phyloP scores from a whole-genome alignment of 2,329 filamentous ascomycete species.

The Chaetothyriales sp. region DNA sequence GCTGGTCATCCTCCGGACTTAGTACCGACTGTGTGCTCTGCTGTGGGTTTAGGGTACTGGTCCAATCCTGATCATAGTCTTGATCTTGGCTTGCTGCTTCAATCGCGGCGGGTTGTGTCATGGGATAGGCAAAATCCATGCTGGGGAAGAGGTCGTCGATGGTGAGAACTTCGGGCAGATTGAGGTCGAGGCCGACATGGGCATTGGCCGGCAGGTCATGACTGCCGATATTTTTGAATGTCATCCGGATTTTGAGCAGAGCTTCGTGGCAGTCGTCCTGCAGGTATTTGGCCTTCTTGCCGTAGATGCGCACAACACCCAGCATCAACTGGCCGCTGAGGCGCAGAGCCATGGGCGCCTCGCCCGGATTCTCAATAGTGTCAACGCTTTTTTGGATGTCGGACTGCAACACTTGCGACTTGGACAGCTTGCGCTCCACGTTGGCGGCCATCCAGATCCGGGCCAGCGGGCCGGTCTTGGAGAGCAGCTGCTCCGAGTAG shows the following conservation, averaged over 20 bases:
- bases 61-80: slow-evolving; percentile 36
- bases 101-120: slow-evolving; percentile 51
- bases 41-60: slow-evolving; percentile 61
- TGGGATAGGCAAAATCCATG: slow-evolving; percentile 63
- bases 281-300: slow-evolving; percentile 87
- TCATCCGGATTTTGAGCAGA: slow-evolving; percentile 96
- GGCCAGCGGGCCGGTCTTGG: slow-evolving; percentile 92
- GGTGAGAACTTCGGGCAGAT: slow-evolving; percentile 82
- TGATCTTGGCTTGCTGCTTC: slow-evolving; percentile 6
- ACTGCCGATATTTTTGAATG: slow-evolving; percentile 84
- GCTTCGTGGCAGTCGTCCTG: slow-evolving; percentile 96
- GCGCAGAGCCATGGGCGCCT: slow-evolving; percentile 87
- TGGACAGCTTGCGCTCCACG: slow-evolving; percentile 93
- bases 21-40: slow-evolving; percentile 44
- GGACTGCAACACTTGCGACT: slow-evolving; percentile 86
- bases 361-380: slow-evolving; percentile 81
- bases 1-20: slow-evolving; percentile 29
- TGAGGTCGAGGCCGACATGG: slow-evolving; percentile 68
- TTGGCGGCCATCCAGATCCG: slow-evolving; percentile 97
- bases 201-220: slow-evolving; percentile 83
- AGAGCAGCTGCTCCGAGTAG: slow-evolving; percentile 88
- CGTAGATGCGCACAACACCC: slow-evolving; percentile 94
- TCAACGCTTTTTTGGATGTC: slow-evolving; percentile 90
- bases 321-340: slow-evolving; percentile 86
- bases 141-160: slow-evolving; percentile 84